These are phyloP conservation scores for Clonostachys solani DNA, from an alignment of 2,329 filamentous ascomycete species.

Conservation along the genomic window DNA sequence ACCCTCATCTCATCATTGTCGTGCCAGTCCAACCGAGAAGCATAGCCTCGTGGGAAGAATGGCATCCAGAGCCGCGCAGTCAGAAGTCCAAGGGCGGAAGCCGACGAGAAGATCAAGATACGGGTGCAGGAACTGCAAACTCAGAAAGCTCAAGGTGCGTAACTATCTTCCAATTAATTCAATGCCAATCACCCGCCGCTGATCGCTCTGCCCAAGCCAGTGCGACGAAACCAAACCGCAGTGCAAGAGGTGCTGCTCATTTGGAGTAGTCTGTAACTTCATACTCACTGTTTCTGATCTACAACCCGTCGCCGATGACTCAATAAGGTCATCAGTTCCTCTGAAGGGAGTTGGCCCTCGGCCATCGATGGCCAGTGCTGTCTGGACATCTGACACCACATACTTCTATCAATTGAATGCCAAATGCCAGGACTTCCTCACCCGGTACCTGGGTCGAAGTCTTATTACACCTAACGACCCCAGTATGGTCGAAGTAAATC, in stretches of 20 bases:
- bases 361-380: slow-evolving; percentile 14
- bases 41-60: too few species aligned
- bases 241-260: slow-evolving; percentile 35
- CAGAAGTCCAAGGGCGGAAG: neutral
- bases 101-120: slow-evolving; percentile 29
- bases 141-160: slow-evolving; percentile 41
- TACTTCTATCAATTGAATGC: slow-evolving; percentile 26
- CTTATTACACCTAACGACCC: slow-evolving; percentile 28
- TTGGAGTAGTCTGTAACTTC: slow-evolving; percentile 40
- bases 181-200: neutral
- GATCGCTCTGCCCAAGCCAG: slow-evolving; percentile 14
- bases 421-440: slow-evolving; percentile 34
- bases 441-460: slow-evolving; percentile 28
- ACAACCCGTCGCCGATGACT: slow-evolving; percentile 20
- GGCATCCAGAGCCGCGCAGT: too few species aligned
- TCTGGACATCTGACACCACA: slow-evolving; percentile 26
- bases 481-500: slow-evolving; percentile 29
- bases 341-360: slow-evolving; percentile 11
- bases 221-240: slow-evolving; percentile 40
- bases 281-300: slow-evolving; percentile 25
- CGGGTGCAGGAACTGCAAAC: slow-evolving; percentile 47
- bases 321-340: slow-evolving; percentile 8
- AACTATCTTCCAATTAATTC: neutral
- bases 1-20: too few species aligned
- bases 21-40: too few species aligned